phyloP scores from a whole-genome alignment of 176 grass and related monocot species.

The Cocos nucifera region DNA sequence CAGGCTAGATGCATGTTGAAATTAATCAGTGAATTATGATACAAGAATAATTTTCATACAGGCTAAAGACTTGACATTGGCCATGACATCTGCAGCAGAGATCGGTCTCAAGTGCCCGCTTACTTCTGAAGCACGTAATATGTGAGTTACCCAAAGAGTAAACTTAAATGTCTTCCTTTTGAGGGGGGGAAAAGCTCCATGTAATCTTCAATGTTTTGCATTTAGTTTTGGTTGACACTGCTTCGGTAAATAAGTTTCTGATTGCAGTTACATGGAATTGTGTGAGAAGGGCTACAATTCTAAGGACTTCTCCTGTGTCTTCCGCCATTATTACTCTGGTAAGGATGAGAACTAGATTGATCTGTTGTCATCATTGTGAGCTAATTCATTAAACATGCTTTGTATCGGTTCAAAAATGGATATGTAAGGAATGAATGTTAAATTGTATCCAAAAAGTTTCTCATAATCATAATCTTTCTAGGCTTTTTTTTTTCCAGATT shows the following conservation, averaged over 20 bases:
- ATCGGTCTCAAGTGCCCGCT: conserved; percentile 43
- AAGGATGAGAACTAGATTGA: conserved; percentile 48
- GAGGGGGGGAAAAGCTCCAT: too few species aligned
- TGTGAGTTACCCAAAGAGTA: conserved; percentile 24
- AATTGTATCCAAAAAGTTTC: too few species aligned
- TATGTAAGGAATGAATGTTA: too few species aligned
- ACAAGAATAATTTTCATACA: conserved; percentile 24
- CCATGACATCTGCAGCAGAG: conserved; percentile 37
- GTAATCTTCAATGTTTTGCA: too few species aligned
- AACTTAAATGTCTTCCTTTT: too few species aligned
- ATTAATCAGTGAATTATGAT: background rate
- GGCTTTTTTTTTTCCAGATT: too few species aligned
- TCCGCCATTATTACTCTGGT: conserved; percentile 54
- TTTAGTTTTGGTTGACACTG: too few species aligned
- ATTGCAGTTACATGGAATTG: conserved; percentile 53
- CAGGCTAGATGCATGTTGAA: too few species aligned
- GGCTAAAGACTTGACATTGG: conserved; percentile 79
- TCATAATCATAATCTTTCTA: too few species aligned
- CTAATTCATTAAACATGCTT: too few species aligned
- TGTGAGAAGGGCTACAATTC: conserved; percentile 45
- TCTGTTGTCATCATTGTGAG: too few species aligned
- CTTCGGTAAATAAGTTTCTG: background rate
- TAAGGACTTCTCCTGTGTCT: conserved; percentile 86
- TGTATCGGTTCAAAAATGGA: too few species aligned
- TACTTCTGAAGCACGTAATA: conserved; percentile 52